A percentile compares a stretch with the other conserved stretches of the same genome.
These are phyloP conservation scores for Phytopythium helicoides DNA, from an alignment of 352 stramenopile genomes.

Conservation along the genomic window DNA sequence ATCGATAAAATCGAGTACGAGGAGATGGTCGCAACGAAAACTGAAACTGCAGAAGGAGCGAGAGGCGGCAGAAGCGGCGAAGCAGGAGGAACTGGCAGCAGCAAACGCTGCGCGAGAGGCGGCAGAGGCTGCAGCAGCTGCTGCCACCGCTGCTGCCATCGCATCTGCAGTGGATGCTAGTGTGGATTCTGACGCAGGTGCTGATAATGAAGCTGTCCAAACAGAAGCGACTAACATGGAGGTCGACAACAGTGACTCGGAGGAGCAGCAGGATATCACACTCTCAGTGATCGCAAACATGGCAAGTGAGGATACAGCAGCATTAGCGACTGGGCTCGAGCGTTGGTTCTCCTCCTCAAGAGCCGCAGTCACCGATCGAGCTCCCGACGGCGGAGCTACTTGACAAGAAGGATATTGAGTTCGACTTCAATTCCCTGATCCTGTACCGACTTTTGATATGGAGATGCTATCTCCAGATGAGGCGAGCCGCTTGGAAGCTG, in stretches of 20 bases:
- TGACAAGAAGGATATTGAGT: constrained; percentile 29
- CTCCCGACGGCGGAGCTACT: constrained; percentile 1
- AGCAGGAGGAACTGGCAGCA: constrained; percentile 31
- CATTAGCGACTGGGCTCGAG: constrained; percentile 41
- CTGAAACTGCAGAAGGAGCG: constrained; percentile 37
- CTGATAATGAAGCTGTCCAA: constrained; percentile 15
- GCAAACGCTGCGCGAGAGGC: constrained; percentile 35
- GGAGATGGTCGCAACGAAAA: constrained; percentile 40
- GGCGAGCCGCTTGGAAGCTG: constrained; percentile 55
- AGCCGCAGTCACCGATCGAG: constrained; percentile 18
- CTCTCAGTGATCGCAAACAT: constrained; percentile 86
- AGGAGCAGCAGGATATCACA: constrained; percentile 74
- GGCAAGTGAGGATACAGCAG: constrained; percentile 71
- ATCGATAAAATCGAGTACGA: constrained; percentile 73
- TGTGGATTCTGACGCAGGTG: constrained; percentile 8
- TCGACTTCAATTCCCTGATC: constrained; percentile 66
- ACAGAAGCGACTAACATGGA: constrained; percentile 62
- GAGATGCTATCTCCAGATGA: constrained; percentile 54
- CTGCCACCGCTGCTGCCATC: constrained; percentile 4
- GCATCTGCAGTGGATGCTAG: not conserved
- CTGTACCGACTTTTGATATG: constrained; percentile 58
- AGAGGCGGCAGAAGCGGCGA: constrained; percentile 44
- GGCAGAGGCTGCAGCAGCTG: constrained; percentile 14
- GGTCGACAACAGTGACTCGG: constrained; percentile 76
- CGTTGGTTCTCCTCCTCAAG: constrained; percentile 27